Evolutionary conservation across 2,329 filamentous ascomycete genomes (phyloP), one percentile per base, ranked within the genome.

Genomic region (Botrytis squamosa): DNA sequence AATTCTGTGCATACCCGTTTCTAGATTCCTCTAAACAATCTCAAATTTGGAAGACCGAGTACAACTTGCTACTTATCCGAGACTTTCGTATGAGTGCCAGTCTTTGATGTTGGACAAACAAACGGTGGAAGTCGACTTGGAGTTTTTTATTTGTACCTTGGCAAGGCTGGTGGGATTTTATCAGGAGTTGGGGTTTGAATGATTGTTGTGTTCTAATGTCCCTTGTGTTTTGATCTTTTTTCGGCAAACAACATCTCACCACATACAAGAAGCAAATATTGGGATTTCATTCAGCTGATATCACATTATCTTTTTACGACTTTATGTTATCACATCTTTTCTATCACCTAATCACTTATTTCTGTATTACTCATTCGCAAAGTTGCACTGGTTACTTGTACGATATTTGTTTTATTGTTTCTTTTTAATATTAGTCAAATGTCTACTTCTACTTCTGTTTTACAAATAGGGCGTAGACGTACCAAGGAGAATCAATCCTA

Each of bases 391-490:
- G 40, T 66, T 40, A 33, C 63, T 66, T 60, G 70, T 72, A 49
- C 64, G 18, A 68, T 73, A 29, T 38, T 46, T 52, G 42, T n/a
- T 52, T 69, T 42, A 40, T 69, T n/a, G 49, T 65, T 57, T 72
- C 29, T 16, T 74, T 59, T 68, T 29, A 64, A 33, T 63, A n/a
- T 57, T 66, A 60, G 72, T 71, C 62, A 71, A 74, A 73, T 62
- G 49, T 57, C 49, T 68, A 9, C n/a, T 22, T 38, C 46, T 68
- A 80, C 80, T 77, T 73, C 76, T 57, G 72, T 80, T 59, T 75
- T 81, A 64, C 77, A 78, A 76, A 79, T 74, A 52, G 80, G 80
- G 20, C 76, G 78, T n/a, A 78, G 79, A 59, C 78, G 77, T 65
- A 77, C 78, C 52, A 79, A 76, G 68, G 65, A 76, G 62, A 78